Evolutionary conservation across 192 early-diverging fungal species (phyloP).

Genomic region (Umbelopsis sp.): DNA sequence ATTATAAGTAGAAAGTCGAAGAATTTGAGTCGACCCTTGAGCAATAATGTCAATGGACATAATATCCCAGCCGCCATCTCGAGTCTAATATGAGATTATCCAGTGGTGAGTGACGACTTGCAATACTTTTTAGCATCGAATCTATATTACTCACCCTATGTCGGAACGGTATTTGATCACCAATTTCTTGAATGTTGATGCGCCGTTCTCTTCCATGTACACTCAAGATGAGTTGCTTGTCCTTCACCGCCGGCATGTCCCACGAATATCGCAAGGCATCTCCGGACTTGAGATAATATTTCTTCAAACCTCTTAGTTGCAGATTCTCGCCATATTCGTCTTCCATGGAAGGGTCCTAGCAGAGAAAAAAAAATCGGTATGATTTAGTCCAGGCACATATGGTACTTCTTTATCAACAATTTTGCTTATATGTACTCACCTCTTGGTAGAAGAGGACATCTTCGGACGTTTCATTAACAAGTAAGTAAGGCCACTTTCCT

Average conservation of each 20-base stretch:
- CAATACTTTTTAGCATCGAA: background rate
- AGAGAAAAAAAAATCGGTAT: background rate
- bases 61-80: conserved; percentile 37
- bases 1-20: conserved; percentile 68
- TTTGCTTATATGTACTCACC: conserved; percentile 39
- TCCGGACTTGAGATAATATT: background rate
- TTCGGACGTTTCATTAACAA: conserved; percentile 75
- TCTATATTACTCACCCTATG: conserved; percentile 56
- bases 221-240: conserved; percentile 74
- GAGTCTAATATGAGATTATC: conserved; percentile 18
- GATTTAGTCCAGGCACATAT: background rate
- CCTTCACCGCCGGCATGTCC: conserved; percentile 79
- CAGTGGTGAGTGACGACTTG: background rate
- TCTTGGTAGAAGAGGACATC: conserved; percentile 83
- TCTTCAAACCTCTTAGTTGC: conserved; percentile 3
- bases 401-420: background rate
- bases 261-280: conserved; percentile 79
- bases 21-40: conserved; percentile 64
- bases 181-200: conserved; percentile 89
- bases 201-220: conserved; percentile 76
- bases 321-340: conserved; percentile 25
- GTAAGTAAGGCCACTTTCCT: conserved; percentile 85
- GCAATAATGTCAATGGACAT: conserved; percentile 79
- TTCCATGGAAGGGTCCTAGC: conserved; percentile 27
- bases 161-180: conserved; percentile 81